Evolutionary conservation across 495 filamentous ascomycete genomes (phyloP).

Genomic region (Penicillium steckii): DNA sequence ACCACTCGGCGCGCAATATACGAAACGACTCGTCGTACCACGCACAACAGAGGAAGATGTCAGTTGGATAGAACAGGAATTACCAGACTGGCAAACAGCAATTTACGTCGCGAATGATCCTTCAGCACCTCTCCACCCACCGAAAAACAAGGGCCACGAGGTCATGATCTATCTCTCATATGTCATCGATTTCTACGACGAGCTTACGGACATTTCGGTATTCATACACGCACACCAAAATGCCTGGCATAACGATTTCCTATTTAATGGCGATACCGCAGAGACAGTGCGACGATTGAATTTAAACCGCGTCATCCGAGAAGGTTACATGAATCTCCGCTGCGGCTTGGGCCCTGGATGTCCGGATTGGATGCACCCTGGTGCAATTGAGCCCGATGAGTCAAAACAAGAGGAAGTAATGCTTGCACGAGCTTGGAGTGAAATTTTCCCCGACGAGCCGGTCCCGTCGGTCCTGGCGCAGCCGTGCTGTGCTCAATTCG

Average conservation of each 20-base stretch:
- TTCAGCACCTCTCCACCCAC: constrained; percentile 58
- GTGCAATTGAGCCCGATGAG: constrained; percentile 44
- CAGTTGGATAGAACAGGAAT: constrained; percentile 56
- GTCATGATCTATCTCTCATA: constrained; percentile 74
- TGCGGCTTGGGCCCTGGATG: constrained; percentile 63
- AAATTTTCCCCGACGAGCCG: constrained; percentile 53
- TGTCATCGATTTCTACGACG: constrained; percentile 70
- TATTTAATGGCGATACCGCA: constrained; percentile 48
- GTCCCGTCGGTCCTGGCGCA: constrained; percentile 54
- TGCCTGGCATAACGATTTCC: constrained; percentile 64
- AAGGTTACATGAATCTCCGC: constrained; percentile 66
- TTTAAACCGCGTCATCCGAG: constrained; percentile 50
- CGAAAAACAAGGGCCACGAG: constrained; percentile 74
- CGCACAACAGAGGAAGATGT: constrained; percentile 55
- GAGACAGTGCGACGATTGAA: constrained; percentile 54
- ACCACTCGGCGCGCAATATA: constrained; percentile 42
- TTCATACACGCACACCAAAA: constrained; percentile 69
- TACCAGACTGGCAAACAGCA: constrained; percentile 56
- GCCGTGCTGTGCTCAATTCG: constrained; percentile 72
- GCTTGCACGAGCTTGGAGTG: constrained; percentile 53
- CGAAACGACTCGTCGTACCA: constrained; percentile 57
- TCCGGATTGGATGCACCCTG: constrained; percentile 65
- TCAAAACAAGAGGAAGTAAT: constrained; percentile 62
- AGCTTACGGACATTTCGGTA: constrained; percentile 63
- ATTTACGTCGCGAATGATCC: constrained; percentile 66